Base-by-base conservation (phyloP, 768 basidiomycete genomes). In the Tricholoma hemisulphureum region DNA sequence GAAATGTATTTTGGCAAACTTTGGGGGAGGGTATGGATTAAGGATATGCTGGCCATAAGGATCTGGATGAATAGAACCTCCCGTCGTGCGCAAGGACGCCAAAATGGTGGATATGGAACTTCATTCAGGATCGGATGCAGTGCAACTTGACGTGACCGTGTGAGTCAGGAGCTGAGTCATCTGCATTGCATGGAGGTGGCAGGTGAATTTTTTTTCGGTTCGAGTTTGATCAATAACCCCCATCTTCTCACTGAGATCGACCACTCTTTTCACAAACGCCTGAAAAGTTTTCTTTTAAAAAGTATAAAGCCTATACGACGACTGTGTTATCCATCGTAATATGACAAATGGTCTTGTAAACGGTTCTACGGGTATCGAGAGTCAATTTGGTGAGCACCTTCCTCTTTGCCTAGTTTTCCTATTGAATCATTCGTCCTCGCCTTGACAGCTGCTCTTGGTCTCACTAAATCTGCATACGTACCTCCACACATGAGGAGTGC, bases 291-390 rank as follows among this genome's bases (percentile, higher is more conserved):
- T 50, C 34, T 28, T 59, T 60, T 57, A 70, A 71, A 73, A 67
- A 66, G 65, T 61, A 53, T 58, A 62, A 61, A 59, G 34, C 55
- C 51, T 64, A 49, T 57, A 58, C 64, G 50, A 63, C 64, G 58
- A 61, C 64, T 62, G 62, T 58, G 64, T 61, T 66, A 68, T 68
- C 58, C 61, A 66, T 63, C 64, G 66, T 77, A 80, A 88, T 90
- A 92, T 92, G 90, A 86, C 89, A 80, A 91, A 91, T 92, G 90
- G 88, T 84, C 84, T 85, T 81, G 84, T 90, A 88, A 90, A 91
- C 77, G 86, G 81, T 72, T 77, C 75, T 69, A 73, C 81, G 73
- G 85, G 82, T 77, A 77, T 91, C 68, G 89, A 92, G 81, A 78
- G 79, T 71, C 81, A 85, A 72, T 89, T 93, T 73, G 82, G 90